Conservation (phyloP, 225 moss, liverwort and hornwort species). For the Climacium dendroides region DNA sequence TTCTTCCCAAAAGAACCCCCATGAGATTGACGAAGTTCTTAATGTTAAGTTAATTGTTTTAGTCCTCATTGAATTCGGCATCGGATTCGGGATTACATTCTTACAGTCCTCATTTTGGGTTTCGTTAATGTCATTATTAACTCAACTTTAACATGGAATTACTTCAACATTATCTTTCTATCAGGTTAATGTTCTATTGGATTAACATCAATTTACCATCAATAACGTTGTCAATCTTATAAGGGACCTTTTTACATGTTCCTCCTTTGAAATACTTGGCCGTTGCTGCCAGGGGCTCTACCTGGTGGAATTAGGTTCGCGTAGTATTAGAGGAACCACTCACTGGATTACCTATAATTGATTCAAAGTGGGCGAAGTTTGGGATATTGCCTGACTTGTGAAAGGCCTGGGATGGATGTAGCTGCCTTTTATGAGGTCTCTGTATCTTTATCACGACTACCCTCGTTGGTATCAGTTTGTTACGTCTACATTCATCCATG, state of each 20-base stretch:
- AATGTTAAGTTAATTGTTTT: neutral
- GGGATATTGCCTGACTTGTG: neutral
- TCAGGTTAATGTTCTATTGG: neutral
- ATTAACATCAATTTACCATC: neutral
- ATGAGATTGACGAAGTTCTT: neutral
- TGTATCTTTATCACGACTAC: constrained; percentile 79
- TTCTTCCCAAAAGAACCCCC: neutral
- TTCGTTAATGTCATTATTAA: neutral
- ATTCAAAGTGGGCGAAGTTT: neutral
- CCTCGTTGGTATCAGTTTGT: constrained; percentile 96
- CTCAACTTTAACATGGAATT: neutral
- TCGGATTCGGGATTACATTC: neutral
- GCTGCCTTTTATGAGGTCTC: constrained; percentile 46
- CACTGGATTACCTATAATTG: neutral
- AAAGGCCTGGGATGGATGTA: constrained; percentile 17
- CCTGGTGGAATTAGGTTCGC: neutral
- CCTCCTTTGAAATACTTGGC: neutral
- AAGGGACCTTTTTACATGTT: neutral
- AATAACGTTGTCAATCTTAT: neutral
- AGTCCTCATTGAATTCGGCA: neutral
- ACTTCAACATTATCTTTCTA: neutral
- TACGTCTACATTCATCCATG: constrained; percentile 87
- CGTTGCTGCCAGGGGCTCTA: neutral
- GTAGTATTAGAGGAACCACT: neutral
- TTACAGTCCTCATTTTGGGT: neutral